Base-by-base conservation (phyloP, 768 basidiomycete species). In the Leccinum broughii region DNA sequence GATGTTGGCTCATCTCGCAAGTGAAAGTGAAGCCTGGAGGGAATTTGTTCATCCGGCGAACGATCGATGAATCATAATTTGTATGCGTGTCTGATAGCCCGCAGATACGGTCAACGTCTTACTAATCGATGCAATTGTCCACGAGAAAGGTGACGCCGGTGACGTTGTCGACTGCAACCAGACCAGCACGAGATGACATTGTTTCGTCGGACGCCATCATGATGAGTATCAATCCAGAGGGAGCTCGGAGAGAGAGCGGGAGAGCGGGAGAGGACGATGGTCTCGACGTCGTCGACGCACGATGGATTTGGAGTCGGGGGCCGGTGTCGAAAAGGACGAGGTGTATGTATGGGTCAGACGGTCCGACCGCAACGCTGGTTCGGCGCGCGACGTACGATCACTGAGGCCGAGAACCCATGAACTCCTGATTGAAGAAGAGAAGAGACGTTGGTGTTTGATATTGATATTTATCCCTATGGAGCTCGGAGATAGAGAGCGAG, bases 111-210 rank as follows among this genome's bases (percentile, higher is more conserved):
- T 50, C 49, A 20, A 37, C 26, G 28, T 9, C 55, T n/a, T 64
- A 87, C 91, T 92, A 93, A 86, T 93, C 92, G 37, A 92, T 85
- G 58, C 74, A 80, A 66, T 92, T 90, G 69, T 92, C 90, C 28
- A 92, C 88, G 11, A 91, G 79, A 64, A 92, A 88, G 0, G 83
- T 88, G 60, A 90, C 30, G 30, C 9, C 78, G 1, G 62, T 67
- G 10, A 82, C 64, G 58, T 64, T 68, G 59, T 83, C 78, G 39
- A 83, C 78, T 14, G 51, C 51, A 0, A 69, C 56, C 30, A 72
- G 51, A 30, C 67, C 71, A 28, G 55, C 64, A 8, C 65, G 66
- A 24, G 64, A 44, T 44, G 44, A 61, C n/a, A 58, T 48, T 3
- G 30, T 56, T 11, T 52, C 2, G 48, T 35, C 34, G 34, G 30